Evolutionary conservation across 495 filamentous ascomycete species (phyloP).

Genomic region (Viridothelium virens): DNA sequence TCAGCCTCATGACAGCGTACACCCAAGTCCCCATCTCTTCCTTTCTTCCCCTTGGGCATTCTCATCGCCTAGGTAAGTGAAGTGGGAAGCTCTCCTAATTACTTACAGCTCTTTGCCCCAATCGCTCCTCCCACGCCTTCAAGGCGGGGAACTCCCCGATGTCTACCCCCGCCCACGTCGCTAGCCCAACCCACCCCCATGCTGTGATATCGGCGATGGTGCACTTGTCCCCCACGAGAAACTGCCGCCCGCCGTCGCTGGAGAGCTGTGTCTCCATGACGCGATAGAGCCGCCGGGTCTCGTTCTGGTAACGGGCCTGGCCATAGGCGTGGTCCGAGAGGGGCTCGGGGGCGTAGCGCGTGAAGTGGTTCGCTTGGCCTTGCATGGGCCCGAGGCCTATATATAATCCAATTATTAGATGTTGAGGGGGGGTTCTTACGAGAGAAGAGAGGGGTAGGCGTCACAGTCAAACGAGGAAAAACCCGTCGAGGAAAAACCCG

Average conservation of each 20-base stretch:
- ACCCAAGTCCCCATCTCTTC: not conserved
- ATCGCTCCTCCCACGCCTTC: conserved; percentile 57
- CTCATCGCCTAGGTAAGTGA: not conserved
- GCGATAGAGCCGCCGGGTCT: conserved; percentile 71
- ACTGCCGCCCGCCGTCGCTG: conserved; percentile 39
- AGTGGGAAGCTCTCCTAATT: too few relatives aligned
- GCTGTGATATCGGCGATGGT: conserved; percentile 80
- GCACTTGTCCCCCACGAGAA: conserved; percentile 68
- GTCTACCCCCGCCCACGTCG: conserved; percentile 65
- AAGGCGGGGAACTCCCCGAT: conserved; percentile 67
- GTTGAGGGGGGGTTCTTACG: not conserved
- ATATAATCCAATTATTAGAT: not conserved
- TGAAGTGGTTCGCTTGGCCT: conserved; percentile 87
- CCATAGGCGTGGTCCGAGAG: conserved; percentile 48
- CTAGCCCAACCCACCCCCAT: conserved; percentile 41
- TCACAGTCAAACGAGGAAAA: not conserved
- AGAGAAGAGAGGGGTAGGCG: not conserved
- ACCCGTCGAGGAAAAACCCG: not conserved
- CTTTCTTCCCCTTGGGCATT: not conserved
- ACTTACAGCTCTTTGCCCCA: conserved; percentile 55
- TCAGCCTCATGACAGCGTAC: not conserved
- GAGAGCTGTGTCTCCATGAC: conserved; percentile 69
- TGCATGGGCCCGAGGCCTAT: conserved; percentile 79
- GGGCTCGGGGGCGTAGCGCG: conserved; percentile 60
- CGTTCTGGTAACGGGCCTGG: conserved; percentile 71